Evolutionary conservation across 768 basidiomycete genomes (phyloP).

Genomic region (Porphyrellus cyaneotinctus): DNA sequence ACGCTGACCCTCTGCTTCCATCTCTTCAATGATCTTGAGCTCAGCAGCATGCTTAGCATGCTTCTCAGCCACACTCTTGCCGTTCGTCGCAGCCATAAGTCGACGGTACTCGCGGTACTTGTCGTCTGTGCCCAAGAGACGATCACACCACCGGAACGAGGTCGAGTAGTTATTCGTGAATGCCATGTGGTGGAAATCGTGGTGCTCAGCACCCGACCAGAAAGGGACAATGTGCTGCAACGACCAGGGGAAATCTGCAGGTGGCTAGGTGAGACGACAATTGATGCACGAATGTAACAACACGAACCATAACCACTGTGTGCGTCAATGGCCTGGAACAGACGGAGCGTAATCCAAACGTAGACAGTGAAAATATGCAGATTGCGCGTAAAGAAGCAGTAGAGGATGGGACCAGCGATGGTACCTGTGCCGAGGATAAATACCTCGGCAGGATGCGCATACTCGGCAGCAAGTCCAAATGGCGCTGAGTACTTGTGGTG

Average conservation of each 20-base stretch:
- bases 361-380: conserved; percentile 94
- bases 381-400: conserved; percentile 64
- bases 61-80: conserved; percentile 50
- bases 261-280: background rate
- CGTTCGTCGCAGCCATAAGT: conserved; percentile 52
- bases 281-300: background rate
- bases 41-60: conserved; percentile 49
- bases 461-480: conserved; percentile 96
- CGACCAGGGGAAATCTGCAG: conserved; percentile 93
- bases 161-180: conserved; percentile 94
- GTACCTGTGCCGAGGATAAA: conserved; percentile 93
- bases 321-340: conserved; percentile 96
- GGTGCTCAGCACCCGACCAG: conserved; percentile 97
- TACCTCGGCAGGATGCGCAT: conserved; percentile 95
- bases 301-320: conserved; percentile 90
- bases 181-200: conserved; percentile 98
- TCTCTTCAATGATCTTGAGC: conserved; percentile 59
- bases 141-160: conserved; percentile 92
- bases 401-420: conserved; percentile 82
- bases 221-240: conserved; percentile 88
- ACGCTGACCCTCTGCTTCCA: conserved; percentile 67
- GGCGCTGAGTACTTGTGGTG: conserved; percentile 98
- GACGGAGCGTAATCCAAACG: conserved; percentile 86
- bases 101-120: conserved; percentile 82
- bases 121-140: conserved; percentile 82